These are phyloP conservation scores for Aspergillus oerlinghausenensis DNA, from an alignment of 2,329 filamentous ascomycete genomes.

Conservation along the genomic window DNA sequence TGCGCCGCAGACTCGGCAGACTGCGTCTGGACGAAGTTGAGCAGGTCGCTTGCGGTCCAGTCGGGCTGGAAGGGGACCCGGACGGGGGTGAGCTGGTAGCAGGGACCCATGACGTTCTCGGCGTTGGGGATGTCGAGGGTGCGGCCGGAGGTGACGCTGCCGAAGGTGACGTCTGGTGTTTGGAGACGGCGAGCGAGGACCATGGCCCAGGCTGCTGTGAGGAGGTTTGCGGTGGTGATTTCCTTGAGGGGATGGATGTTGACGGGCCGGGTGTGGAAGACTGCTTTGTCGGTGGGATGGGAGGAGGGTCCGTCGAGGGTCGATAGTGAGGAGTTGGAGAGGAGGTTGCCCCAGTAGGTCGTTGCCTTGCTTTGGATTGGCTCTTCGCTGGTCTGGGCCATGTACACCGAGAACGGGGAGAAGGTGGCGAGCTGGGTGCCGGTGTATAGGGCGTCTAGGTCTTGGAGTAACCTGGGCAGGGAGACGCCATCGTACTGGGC, in stretches of 20 bases:
- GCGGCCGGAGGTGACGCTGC: conserved; percentile 59
- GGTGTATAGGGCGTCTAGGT: conserved; percentile 51
- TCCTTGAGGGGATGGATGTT: conserved; percentile 45
- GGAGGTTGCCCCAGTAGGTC: conserved; percentile 48
- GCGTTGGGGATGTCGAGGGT: conserved; percentile 51
- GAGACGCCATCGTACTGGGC: conserved; percentile 65
- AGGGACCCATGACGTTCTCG: conserved; percentile 57
- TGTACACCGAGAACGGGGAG: conserved; percentile 40
- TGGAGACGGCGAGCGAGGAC: conserved; percentile 51
- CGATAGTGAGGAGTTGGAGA: conserved; percentile 48
- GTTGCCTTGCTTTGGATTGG: conserved; percentile 44
- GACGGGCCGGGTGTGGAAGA: conserved; percentile 20
- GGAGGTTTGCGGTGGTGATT: conserved; percentile 57
- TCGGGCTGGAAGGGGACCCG: conserved; percentile 49
- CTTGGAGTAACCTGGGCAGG: conserved; percentile 53
- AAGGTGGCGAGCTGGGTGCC: conserved; percentile 27
- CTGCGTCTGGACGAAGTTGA: conserved; percentile 50
- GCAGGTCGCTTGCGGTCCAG: conserved; percentile 48
- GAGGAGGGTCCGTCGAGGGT: conserved; percentile 14
- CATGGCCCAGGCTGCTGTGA: conserved; percentile 60
- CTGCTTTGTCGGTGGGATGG: conserved; percentile 19
- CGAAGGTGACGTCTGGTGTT: conserved; percentile 55
- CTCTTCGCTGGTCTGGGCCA: conserved; percentile 27
- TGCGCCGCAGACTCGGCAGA: conserved; percentile 49
- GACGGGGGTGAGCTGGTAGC: conserved; percentile 52